Conservation (phyloP, 306 rosid species). For the Pyrus communis region DNA sequence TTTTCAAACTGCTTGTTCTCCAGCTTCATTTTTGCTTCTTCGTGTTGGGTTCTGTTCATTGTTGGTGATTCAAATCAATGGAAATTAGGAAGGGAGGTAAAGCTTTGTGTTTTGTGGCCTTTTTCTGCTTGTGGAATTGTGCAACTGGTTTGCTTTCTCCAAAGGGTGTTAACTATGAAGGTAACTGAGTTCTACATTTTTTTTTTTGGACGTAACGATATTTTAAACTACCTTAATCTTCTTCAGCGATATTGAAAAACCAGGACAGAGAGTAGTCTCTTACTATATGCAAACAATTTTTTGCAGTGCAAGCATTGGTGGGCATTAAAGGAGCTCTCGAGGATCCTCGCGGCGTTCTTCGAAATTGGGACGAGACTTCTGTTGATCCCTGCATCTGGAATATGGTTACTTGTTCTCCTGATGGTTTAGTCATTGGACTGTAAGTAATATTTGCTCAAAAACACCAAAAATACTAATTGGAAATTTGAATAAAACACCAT, state of each 20-base stretch:
- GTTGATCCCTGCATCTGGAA: slow-evolving; percentile 97
- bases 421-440: slow-evolving; percentile 55
- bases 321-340: slow-evolving; percentile 34
- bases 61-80: slow-evolving; percentile 31
- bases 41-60: slow-evolving; percentile 9
- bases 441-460: slow-evolving; percentile 25
- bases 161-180: slow-evolving; percentile 88
- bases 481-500: background rate
- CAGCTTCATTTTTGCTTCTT: slow-evolving; percentile 14
- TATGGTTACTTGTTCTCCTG: slow-evolving; percentile 75
- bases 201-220: background rate
- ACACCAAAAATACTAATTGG: background rate
- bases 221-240: background rate
- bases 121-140: slow-evolving; percentile 43
- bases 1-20: slow-evolving; percentile 25
- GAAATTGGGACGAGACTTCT: slow-evolving; percentile 68
- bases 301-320: slow-evolving; percentile 69
- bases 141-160: slow-evolving; percentile 54
- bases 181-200: slow-evolving; percentile 28
- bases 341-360: slow-evolving; percentile 59
- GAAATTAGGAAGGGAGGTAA: slow-evolving; percentile 26
- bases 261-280: background rate
- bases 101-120: slow-evolving; percentile 27
- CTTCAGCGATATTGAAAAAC: background rate
- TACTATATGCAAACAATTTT: background rate